phyloP scores from a whole-genome alignment of 2,329 filamentous ascomycete species.

The Ceratocystis cacaofunesta region DNA sequence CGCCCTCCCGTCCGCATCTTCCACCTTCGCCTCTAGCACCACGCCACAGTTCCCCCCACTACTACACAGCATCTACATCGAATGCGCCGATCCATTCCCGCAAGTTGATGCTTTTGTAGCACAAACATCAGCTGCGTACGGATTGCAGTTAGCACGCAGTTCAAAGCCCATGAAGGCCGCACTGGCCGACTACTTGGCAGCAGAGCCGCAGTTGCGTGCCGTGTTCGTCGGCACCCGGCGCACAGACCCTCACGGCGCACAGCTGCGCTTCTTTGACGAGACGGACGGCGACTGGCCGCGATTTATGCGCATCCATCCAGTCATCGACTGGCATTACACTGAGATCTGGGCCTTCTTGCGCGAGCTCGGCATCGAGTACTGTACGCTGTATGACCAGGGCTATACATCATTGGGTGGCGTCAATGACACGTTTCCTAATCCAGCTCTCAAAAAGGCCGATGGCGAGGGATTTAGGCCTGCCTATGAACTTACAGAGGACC shows the following conservation, averaged over 20 bases:
- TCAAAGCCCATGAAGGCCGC: slow-evolving; percentile 84
- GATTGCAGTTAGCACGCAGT: slow-evolving; percentile 65
- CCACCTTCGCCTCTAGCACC: slow-evolving; percentile 9
- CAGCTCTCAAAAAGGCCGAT: slow-evolving; percentile 38
- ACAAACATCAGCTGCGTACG: slow-evolving; percentile 94
- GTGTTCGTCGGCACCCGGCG: slow-evolving; percentile 70
- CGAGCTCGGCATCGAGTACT: slow-evolving; percentile 68
- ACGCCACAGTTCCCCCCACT: slow-evolving; percentile 25
- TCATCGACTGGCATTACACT: slow-evolving; percentile 93
- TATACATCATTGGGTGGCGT: slow-evolving; percentile 89
- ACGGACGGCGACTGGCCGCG: slow-evolving; percentile 83
- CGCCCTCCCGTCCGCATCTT: slow-evolving; percentile 20
- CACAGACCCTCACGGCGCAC: slow-evolving; percentile 79
- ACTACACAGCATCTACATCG: slow-evolving; percentile 77
- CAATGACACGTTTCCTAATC: slow-evolving; percentile 80
- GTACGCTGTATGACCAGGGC: slow-evolving; percentile 68
- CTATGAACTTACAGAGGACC: slow-evolving; percentile 59
- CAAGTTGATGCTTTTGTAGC: slow-evolving; percentile 81
- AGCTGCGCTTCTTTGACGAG: slow-evolving; percentile 65
- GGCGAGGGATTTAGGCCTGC: slow-evolving; percentile 47
- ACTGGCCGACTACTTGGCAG: slow-evolving; percentile 79
- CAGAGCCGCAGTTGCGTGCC: slow-evolving; percentile 58
- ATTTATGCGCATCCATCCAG: slow-evolving; percentile 86
- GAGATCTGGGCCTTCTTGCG: slow-evolving; percentile 89
- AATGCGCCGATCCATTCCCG: slow-evolving; percentile 66